These are phyloP conservation scores for Chlamydomonas schloesseri DNA, from an alignment of 139 green algal genomes.

Conservation along the genomic window DNA sequence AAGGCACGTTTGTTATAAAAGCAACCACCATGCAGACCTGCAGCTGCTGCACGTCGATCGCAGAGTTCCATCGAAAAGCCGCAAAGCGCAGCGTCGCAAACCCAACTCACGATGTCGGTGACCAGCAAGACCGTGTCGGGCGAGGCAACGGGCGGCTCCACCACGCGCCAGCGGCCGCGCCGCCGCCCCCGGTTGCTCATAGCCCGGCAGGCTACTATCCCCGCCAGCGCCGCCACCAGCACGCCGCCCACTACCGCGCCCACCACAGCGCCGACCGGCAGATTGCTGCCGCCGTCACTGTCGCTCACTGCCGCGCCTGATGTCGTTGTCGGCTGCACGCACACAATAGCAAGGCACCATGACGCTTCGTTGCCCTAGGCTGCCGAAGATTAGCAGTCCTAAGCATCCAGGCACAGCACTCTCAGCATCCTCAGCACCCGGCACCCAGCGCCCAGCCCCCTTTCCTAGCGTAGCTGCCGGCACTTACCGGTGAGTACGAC, in stretches of 20 bases:
- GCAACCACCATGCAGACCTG: too few species aligned
- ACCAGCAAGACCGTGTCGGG: constrained; percentile 1
- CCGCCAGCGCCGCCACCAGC: neutral
- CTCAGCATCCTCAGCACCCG: too few species aligned
- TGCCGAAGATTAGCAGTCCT: too few species aligned
- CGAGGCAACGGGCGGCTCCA: neutral
- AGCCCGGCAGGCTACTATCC: neutral
- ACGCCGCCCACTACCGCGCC: neutral
- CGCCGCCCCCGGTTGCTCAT: neutral
- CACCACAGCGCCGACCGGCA: neutral
- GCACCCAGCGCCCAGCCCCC: too few species aligned
- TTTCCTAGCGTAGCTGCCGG: too few species aligned
- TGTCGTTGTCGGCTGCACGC: neutral
- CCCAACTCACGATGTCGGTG: neutral
- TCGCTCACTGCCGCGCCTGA: neutral
- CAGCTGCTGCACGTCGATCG: too few species aligned
- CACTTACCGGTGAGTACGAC: neutral
- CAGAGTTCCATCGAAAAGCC: too few species aligned
- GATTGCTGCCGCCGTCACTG: neutral
- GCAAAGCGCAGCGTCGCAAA: too few species aligned
- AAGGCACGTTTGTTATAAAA: too few species aligned
- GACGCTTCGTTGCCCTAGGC: too few species aligned
- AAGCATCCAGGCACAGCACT: too few species aligned
- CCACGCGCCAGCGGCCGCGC: neutral
- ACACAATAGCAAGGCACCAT: neutral